Percentiles rank a stretch among this genome's conserved stretches.
These are phyloP conservation scores for Penicillium odoratum DNA, from an alignment of 495 filamentous ascomycete species.

Conservation along the genomic window DNA sequence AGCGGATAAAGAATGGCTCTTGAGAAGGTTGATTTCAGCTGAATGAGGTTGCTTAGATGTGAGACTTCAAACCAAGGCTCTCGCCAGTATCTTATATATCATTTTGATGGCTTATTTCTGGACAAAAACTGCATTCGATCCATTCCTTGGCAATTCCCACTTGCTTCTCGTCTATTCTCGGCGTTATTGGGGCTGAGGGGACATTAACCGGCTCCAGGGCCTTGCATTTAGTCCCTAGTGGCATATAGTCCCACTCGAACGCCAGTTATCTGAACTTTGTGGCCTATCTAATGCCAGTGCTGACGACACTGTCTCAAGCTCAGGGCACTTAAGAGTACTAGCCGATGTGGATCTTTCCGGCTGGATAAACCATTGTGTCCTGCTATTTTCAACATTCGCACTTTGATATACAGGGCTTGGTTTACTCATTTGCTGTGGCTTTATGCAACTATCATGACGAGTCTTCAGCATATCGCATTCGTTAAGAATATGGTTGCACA, in stretches of 20 bases:
- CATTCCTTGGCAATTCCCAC: not conserved
- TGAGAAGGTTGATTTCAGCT: not conserved
- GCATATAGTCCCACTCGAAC: not conserved
- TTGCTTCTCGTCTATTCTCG: not conserved
- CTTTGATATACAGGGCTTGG: conserved; percentile 5
- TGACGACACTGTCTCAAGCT: conserved; percentile 14
- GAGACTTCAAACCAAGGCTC: too few species aligned
- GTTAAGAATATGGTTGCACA: too few species aligned
- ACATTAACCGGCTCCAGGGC: not conserved
- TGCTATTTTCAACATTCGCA: conserved; percentile 1
- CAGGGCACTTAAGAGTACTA: conserved; percentile 1
- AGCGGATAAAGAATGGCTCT: not conserved
- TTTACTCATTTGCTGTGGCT: not conserved
- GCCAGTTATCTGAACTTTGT: not conserved
- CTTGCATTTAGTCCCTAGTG: not conserved
- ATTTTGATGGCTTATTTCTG: not conserved
- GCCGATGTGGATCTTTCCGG: not conserved
- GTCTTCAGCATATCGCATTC: not conserved
- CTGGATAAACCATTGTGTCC: not conserved
- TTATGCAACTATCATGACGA: not conserved
- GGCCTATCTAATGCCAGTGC: not conserved
- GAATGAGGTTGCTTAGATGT: conserved; percentile 13
- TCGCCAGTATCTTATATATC: not conserved
- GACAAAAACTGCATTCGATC: not conserved
- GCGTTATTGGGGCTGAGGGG: not conserved